A percentile compares a stretch with the other conserved stretches of the same genome.
Conservation (phyloP, 1,284 basidiomycete species). For the Apiotrichum laibachii region DNA sequence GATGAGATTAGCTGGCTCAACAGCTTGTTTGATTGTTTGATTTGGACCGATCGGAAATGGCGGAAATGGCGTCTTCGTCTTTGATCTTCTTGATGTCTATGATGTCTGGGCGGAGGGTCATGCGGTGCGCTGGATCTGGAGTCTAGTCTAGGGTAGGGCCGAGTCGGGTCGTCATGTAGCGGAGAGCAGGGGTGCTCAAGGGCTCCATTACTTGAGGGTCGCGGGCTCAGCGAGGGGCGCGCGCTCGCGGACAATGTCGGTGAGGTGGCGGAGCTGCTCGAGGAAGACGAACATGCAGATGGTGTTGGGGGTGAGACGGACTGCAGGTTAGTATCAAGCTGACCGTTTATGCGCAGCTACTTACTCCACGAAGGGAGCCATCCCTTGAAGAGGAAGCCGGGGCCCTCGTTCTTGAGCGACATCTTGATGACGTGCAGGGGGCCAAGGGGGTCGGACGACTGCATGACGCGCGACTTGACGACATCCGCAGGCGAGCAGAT, state of each 20-base stretch:
- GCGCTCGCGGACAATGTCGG: constrained; percentile 29
- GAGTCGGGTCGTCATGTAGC: too few relatives aligned
- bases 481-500: constrained; percentile 55
- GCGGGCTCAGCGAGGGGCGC: not conserved
- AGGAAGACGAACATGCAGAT: constrained; percentile 52
- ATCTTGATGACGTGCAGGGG: constrained; percentile 28
- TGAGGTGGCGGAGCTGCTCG: constrained; percentile 45
- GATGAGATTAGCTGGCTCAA: too few relatives aligned
- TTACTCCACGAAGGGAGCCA: constrained; percentile 57
- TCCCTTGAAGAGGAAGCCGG: constrained; percentile 57
- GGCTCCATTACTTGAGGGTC: not conserved
- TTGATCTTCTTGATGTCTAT: too few relatives aligned
- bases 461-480: constrained; percentile 56
- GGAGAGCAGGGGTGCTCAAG: too few relatives aligned
- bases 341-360: constrained; percentile 4
- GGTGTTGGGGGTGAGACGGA: constrained; percentile 53
- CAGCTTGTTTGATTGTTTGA: too few relatives aligned
- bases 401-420: constrained; percentile 43
- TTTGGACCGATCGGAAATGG: too few relatives aligned
- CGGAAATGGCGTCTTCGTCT: too few relatives aligned
- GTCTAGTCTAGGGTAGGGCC: too few relatives aligned
- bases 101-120: too few relatives aligned
- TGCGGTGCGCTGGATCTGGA: too few relatives aligned
- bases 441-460: constrained; percentile 33
- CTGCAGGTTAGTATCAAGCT: constrained; percentile 20